Evolutionary conservation across 1,284 basidiomycete genomes (phyloP), one percentile per base, ranked within the genome.

Genomic region (Irpex sp.): DNA sequence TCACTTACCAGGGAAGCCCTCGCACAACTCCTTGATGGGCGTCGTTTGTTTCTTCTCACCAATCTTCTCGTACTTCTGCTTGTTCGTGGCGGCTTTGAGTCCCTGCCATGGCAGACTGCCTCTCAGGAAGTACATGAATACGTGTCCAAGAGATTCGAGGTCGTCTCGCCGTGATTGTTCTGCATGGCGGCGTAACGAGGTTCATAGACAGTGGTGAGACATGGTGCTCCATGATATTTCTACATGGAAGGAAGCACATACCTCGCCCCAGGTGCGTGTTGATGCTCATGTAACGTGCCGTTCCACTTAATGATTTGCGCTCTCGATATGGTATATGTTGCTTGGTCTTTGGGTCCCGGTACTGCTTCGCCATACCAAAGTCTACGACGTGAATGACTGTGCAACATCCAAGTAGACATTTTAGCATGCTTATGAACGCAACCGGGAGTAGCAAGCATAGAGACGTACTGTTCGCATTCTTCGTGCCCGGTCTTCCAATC

Each of bases 301-400:
- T 98, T 57, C 97, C 97, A 15, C 95, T 97, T 61, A 98, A 80
- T 68, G 95, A 97, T 84, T 98, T 98, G 79, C 97, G 95, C 80
- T 99, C 97, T 69, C 97, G 88, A 81, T 99, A 99, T 33, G 97
- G 97, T 66, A 98, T 98, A 78, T 99, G 97, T 58, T 94, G 85
- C 77, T 97, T 96, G 4, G 95, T 97, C 82, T 97, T 97, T 17
- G 97, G 96, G 79, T 99, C 97, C 61, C 97, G 91, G 79, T 98
- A 98, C 78, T 98, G 95, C 78, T 98, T 99, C 59, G 97, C 96
- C 84, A 99, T 93, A 70, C 97, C 97, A 73, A 99, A 99, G 33
- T 43, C 17, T 19, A 54, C 59, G 21, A 59, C 58, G 43, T 60
- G 59, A 33, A 60, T n/a, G 50, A 47, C 39, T 54, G 26, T 6